These are phyloP conservation scores for Candida verbasci DNA, from an alignment of 805 yeast genomes.

Conservation along the genomic window DNA sequence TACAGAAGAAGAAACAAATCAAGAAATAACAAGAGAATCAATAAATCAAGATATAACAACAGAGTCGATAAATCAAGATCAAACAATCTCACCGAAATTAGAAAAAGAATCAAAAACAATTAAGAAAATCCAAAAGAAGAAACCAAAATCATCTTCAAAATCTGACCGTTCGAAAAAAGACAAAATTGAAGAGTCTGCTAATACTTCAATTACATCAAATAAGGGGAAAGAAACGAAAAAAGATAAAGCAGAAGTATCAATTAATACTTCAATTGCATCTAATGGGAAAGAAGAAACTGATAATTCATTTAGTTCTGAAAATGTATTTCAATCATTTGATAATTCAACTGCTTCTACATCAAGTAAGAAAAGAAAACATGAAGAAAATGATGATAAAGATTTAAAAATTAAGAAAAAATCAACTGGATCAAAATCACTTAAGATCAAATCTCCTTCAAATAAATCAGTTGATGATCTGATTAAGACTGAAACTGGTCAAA, in stretches of 20 bases:
- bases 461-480: conserved; percentile 4
- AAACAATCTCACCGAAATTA: not conserved
- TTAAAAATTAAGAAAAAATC: conserved; percentile 2
- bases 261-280: not conserved
- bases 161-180: too few relatives aligned
- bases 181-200: not conserved
- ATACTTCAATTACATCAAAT: not conserved
- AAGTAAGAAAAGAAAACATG: conserved; percentile 10
- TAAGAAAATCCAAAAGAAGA: not conserved
- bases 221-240: not conserved
- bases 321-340: conserved; percentile 28
- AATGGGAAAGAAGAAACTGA: not conserved
- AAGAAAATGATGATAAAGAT: conserved; percentile 5
- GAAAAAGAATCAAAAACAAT: not conserved
- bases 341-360: conserved; percentile 10
- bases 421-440: not conserved
- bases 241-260: not conserved
- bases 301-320: conserved; percentile 24
- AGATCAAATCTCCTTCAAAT: not conserved
- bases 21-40: conserved; percentile 1
- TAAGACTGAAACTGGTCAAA: not conserved
- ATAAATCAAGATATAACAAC: not conserved
- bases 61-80: not conserved
- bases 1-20: conserved; percentile 2
- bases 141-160: not conserved